phyloP scores from a whole-genome alignment of 192 early-diverging fungal genomes.

The Mortierella alpina region DNA sequence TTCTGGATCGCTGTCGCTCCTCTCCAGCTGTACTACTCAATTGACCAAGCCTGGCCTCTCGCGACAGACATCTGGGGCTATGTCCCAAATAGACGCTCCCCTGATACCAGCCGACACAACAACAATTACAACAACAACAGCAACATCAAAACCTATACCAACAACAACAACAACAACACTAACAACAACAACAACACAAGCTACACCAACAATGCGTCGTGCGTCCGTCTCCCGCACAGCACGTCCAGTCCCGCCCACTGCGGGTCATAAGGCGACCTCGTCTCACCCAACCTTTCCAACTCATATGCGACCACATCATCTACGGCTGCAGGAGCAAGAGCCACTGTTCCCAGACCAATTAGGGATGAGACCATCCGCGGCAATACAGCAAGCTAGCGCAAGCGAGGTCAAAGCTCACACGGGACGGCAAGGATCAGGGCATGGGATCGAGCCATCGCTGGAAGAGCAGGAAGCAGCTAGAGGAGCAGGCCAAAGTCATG shows the following conservation, averaged over 20 bases:
- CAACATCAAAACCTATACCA: constrained; percentile 7
- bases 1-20: constrained; percentile 19
- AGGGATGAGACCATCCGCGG: not conserved
- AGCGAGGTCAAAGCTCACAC: constrained; percentile 26
- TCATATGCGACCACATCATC: not conserved
- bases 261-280: constrained; percentile 11
- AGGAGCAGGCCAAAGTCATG: not conserved
- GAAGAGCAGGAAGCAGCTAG: constrained; percentile 1
- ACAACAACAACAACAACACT: not conserved
- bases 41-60: constrained; percentile 28
- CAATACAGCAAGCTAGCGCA: not conserved
- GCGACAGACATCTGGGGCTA: not conserved
- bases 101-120: not conserved
- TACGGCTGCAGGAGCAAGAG: not conserved
- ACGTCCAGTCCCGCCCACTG: constrained; percentile 16
- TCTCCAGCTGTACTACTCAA: constrained; percentile 29
- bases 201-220: not conserved
- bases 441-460: not conserved
- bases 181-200: not conserved
- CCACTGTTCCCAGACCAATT: not conserved
- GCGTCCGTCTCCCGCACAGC: constrained; percentile 1
- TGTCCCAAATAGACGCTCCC: not conserved
- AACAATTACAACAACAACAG: not conserved
- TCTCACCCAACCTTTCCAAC: constrained; percentile 7
- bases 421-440: not conserved